A percentile compares a stretch with the other conserved stretches of the same genome.
Evolutionary conservation across 495 filamentous ascomycete genomes (phyloP).

Genomic region (Trichocladium uniseriatum): DNA sequence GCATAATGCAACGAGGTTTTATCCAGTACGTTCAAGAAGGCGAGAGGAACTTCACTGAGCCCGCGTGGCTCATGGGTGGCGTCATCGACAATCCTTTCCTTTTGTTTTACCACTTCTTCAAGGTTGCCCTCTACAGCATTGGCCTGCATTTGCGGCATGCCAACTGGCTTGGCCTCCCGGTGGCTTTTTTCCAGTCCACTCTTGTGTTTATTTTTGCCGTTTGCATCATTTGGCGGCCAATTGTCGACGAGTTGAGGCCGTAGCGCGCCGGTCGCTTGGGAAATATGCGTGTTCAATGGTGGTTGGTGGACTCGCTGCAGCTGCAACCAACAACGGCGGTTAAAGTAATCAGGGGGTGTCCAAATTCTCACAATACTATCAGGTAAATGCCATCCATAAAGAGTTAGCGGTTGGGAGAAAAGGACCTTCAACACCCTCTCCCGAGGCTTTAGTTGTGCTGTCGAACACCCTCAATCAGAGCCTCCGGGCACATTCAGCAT

Average conservation of each 20-base stretch:
- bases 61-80: slow-evolving; percentile 14
- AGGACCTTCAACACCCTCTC: no score
- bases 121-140: slow-evolving; percentile 11
- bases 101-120: slow-evolving; percentile 13
- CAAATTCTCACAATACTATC: no score
- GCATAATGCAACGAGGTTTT: slow-evolving; percentile 15
- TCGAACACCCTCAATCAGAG: no score
- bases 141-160: slow-evolving; percentile 4
- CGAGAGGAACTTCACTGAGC: no score
- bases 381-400: no score
- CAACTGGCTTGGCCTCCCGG: not conserved
- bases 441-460: no score
- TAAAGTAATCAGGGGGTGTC: no score
- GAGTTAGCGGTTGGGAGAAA: no score
- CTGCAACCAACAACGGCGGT: no score
- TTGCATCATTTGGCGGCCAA: slow-evolving; percentile 12
- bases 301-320: no score
- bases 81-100: not conserved
- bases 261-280: not conserved
- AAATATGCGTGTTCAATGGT: not conserved
- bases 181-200: slow-evolving; percentile 1
- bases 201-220: slow-evolving; percentile 4
- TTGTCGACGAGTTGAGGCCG: slow-evolving; percentile 10
- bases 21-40: no score
- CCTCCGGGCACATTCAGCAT: no score